Evolutionary conservation across 2,329 filamentous ascomycete species (phyloP).

Genomic region (Nothophoma quercina): DNA sequence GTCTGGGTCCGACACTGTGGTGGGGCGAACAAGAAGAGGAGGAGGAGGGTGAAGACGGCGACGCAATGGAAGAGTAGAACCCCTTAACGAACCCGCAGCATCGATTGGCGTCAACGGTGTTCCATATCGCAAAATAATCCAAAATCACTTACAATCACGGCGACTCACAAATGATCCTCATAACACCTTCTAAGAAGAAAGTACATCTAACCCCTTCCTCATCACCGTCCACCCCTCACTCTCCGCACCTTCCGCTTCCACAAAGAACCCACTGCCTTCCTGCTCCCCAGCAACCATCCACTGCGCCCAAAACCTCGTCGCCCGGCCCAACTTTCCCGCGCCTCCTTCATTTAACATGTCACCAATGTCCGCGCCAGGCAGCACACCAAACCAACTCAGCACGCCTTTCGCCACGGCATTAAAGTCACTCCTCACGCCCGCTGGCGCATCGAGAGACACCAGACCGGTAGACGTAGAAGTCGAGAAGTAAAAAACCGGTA

Average conservation of each 20-base stretch:
- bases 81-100: not conserved
- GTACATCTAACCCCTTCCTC: constrained; percentile 2
- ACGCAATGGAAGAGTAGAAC: constrained; percentile 38
- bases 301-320: not conserved
- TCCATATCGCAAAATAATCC: no score
- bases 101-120: no score
- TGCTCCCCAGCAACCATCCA: constrained; percentile 3
- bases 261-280: not conserved
- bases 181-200: not conserved
- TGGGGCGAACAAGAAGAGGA: constrained; percentile 49
- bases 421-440: not conserved
- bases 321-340: constrained; percentile 2
- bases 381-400: not conserved
- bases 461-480: not conserved
- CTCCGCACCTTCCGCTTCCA: not conserved
- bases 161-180: not conserved
- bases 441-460: not conserved
- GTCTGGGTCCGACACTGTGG: constrained; percentile 58
- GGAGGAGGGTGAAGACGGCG: constrained; percentile 36
- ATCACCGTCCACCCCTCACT: not conserved
- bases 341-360: not conserved
- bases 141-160: no score
- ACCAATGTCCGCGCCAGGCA: not conserved
- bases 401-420: not conserved
- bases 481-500: not conserved